Evolutionary conservation across 2,329 filamentous ascomycete genomes (phyloP).

Genomic region (Mariannaea sp.): DNA sequence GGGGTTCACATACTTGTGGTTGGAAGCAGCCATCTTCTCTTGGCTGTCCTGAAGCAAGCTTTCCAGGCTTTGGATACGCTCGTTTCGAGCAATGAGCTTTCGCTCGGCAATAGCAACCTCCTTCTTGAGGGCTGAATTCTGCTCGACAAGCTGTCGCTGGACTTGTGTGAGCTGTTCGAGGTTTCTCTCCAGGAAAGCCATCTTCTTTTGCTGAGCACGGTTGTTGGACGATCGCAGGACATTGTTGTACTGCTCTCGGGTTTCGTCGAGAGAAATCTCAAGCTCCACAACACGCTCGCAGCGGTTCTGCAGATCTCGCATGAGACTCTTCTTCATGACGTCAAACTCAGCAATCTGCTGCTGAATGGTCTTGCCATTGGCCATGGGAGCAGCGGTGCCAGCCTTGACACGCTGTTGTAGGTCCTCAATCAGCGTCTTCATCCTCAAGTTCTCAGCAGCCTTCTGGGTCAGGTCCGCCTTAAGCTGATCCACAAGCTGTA

Average conservation of each 20-base stretch:
- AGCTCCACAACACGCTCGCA: conserved; percentile 98
- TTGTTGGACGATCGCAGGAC: conserved; percentile 96
- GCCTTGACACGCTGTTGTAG: conserved; percentile 75
- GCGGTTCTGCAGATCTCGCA: conserved; percentile 97
- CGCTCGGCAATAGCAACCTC: conserved; percentile 98
- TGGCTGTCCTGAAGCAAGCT: conserved; percentile 93
- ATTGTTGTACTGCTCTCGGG: conserved; percentile 98
- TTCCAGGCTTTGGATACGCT: conserved; percentile 94
- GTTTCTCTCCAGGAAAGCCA: conserved; percentile 98
- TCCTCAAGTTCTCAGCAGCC: conserved; percentile 78
- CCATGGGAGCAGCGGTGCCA: conserved; percentile 61
- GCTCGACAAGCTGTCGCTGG: conserved; percentile 95
- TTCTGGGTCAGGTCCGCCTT: conserved; percentile 77
- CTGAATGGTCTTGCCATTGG: conserved; percentile 88
- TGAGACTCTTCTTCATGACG: conserved; percentile 99
- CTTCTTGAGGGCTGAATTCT: conserved; percentile 97
- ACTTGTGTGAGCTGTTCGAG: conserved; percentile 97
- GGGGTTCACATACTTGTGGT: conserved; percentile 78
- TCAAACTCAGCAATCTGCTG: conserved; percentile 99
- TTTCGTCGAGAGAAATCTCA: conserved; percentile 96
- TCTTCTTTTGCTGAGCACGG: conserved; percentile 99
- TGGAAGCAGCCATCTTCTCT: conserved; percentile 96
- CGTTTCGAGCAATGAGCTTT: conserved; percentile 94
- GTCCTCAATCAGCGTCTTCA: conserved; percentile 81
- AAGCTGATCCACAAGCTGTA: conserved; percentile 75